Evolutionary conservation across 1,284 basidiomycete species (phyloP), one percentile per base, ranked within the genome.

Genomic region (Sphaerobolus stellatus): DNA sequence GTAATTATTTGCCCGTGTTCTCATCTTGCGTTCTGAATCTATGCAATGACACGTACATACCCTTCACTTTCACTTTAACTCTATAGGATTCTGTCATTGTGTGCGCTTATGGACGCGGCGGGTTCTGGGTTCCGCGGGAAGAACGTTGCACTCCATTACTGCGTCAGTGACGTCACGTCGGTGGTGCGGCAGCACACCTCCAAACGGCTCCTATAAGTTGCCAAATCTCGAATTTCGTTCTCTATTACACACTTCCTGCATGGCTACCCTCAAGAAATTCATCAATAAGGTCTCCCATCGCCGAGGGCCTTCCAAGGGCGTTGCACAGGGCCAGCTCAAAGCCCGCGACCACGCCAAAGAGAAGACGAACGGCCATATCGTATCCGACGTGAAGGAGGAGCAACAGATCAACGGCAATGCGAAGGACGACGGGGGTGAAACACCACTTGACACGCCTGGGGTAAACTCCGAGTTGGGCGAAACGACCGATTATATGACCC

Each of bases 401-500:
- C n/a, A n/a, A n/a, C n/a, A n/a, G n/a, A n/a, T 5, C 27, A 31
- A 34, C 8, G 28, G 8, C 22, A 18, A 3, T 8, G 18, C 47
- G 22, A 34, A 30, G 28, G 31, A 14, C 9, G 6, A 33, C 2
- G 31, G n/a, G 11, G 33, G 33, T 18, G 11, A 34, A 11, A 18
- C 33, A 34, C 33, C 33, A 34, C 33, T 11, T 34, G n/a, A 34
- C 33, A 11, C 18, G 11, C 18, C 33, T 34, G n/a, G n/a, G 33
- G 33, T 11, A 11, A 34, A 34, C 11, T 11, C 18, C 11, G 33
- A 11, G 33, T 11, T 18, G n/a, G 33, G 33, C 18, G 33, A 34
- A 18, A 11, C 11, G 33, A 18, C 33, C 11, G 79, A 77, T 41
- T 77, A 80, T 64, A 83, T 83, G 70, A 77, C 77, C 2, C 77